Percentiles rank a stretch among this genome's conserved stretches.
phyloP scores from a whole-genome alignment of 1,139 yeast genomes.

The Suzukiozyma palmioleophila region DNA sequence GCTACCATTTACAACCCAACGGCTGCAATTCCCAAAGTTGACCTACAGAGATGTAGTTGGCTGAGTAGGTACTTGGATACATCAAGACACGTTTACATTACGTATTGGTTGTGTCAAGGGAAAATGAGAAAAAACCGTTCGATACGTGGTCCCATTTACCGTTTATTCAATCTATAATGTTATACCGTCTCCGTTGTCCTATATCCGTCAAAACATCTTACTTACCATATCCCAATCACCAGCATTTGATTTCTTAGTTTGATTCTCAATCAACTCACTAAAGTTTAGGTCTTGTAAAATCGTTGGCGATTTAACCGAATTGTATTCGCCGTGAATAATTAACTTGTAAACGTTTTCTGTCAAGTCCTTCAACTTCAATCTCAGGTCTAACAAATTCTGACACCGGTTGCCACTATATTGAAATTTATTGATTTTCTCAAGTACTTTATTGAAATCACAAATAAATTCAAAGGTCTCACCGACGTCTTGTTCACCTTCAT shows the following conservation, averaged over 20 bases:
- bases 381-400: not conserved
- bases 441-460: conserved; percentile 2
- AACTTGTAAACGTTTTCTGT: conserved; percentile 17
- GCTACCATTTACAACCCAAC: too few relatives aligned
- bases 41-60: too few relatives aligned
- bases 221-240: conserved; percentile 44
- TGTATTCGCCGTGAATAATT: conserved; percentile 10
- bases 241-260: conserved; percentile 21
- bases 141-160: too few relatives aligned
- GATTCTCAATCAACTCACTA: conserved; percentile 21
- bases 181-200: too few relatives aligned
- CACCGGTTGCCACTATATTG: not conserved
- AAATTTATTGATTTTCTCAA: not conserved
- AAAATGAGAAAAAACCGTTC: too few relatives aligned
- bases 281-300: conserved; percentile 20
- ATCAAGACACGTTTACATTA: too few relatives aligned
- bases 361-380: conserved; percentile 13
- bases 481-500: conserved; percentile 4
- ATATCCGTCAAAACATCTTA: conserved; percentile 16
- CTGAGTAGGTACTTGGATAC: too few relatives aligned
- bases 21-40: too few relatives aligned
- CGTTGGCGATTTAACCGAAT: conserved; percentile 7
- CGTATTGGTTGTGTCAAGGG: too few relatives aligned
- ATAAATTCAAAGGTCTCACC: conserved; percentile 15
- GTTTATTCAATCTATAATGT: too few relatives aligned